A percentile compares a stretch with the other conserved stretches of the same genome.
Conservation (phyloP, 2,329 filamentous ascomycete species). For the Coniella vitis region DNA sequence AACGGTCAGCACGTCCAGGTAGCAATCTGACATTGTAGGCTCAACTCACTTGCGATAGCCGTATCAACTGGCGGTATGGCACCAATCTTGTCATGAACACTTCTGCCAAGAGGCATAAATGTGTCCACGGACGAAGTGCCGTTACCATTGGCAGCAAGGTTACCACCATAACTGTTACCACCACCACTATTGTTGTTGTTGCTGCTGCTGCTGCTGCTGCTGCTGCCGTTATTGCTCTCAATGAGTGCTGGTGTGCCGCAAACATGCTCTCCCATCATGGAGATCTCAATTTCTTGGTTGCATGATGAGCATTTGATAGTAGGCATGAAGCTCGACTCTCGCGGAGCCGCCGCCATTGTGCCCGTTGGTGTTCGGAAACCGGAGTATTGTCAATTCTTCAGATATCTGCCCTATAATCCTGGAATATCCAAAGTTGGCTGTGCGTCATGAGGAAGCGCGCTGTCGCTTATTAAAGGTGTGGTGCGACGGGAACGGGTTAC, state of each 20-base stretch:
- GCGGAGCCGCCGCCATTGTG: slow-evolving; percentile 41
- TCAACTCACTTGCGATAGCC: slow-evolving; percentile 42
- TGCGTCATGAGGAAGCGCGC: not conserved
- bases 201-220: no score
- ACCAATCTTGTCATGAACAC: slow-evolving; percentile 33
- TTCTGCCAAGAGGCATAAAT: slow-evolving; percentile 30
- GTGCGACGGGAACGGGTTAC: not conserved
- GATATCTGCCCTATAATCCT: not conserved
- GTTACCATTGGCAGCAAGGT: not conserved
- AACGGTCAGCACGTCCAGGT: slow-evolving; percentile 25
- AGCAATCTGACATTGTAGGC: slow-evolving; percentile 5
- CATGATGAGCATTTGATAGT: slow-evolving; percentile 85
- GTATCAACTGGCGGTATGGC: slow-evolving; percentile 45
- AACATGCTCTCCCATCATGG: slow-evolving; percentile 77
- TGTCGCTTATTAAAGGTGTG: not conserved
- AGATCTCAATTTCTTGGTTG: slow-evolving; percentile 70
- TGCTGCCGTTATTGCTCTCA: no score
- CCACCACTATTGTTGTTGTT: slow-evolving; percentile 11
- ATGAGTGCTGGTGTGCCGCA: slow-evolving; percentile 40
- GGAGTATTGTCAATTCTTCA: not conserved
- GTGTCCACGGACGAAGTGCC: slow-evolving; percentile 25
- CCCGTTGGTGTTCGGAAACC: not conserved
- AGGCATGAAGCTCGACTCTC: slow-evolving; percentile 66
- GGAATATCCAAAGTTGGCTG: not conserved
- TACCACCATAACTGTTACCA: slow-evolving; percentile 17